Base-by-base conservation (phyloP, 306 rosid species). In the Betula pendula region DNA sequence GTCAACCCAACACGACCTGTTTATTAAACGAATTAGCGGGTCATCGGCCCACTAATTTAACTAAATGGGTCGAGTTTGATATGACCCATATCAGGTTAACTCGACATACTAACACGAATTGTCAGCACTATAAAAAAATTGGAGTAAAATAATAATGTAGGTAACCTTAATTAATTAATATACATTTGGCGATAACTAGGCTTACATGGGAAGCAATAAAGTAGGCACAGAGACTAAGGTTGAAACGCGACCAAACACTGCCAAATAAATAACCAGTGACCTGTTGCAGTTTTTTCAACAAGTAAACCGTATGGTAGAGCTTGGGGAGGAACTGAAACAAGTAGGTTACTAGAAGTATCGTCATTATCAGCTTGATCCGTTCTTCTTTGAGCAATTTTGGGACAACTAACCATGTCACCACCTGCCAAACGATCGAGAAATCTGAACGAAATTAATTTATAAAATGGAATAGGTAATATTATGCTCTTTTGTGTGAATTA, bases 201-300 rank as follows among this genome's bases (percentile, higher is more conserved):
- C 74, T 45, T 77, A 84, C 87, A 38, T 81, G 85, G 29, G 82
- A 77, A 62, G 85, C 85, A 31, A 76, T 74, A 12, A 77, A 62
- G 82, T 77, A 84, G 43, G 82, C 87, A 22, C 81, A 71, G 68
- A 47, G 24, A 25, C 81, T 84, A 17, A 84, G 80, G 60, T 44
- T 81, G 31, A 84, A 84, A 55, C 78, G 85, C 82, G 80, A 84
- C 82, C 82, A 81, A 77, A 69, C 44, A 74, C 73, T 65, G 60
- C 87, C 87, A 45, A 84, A 84, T 55, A 84, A 76, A 44, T 80
- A 81, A 31, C 87, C 87, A 11, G 80, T 84, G 72, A 84, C 78
- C 78, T 77, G 74, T 25, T 80, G 79, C 1, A 84, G 72, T 70
- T 73, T 75, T 65, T 50, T 84, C 80, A 79, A 72, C 67, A 84